These are phyloP conservation scores for Leccinum pellstonianum DNA, from an alignment of 768 basidiomycete species.

Conservation along the genomic window DNA sequence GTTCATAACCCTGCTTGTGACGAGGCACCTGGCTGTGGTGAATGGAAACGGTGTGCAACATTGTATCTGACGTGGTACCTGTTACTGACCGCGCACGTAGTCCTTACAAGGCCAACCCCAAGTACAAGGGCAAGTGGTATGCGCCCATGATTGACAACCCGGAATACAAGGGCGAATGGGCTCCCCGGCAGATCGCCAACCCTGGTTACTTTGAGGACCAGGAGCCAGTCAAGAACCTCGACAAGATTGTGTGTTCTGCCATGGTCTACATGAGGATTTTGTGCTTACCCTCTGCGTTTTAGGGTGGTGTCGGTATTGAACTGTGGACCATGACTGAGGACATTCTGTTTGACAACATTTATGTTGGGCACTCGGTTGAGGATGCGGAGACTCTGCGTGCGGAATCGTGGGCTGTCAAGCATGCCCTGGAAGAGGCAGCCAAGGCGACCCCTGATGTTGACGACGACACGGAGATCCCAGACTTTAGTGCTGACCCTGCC, in stretches of 20 bases:
- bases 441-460: slow-evolving; percentile 48
- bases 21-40: slow-evolving; percentile 90
- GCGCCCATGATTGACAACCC: slow-evolving; percentile 96
- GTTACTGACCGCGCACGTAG: slow-evolving; percentile 34
- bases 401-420: slow-evolving; percentile 93
- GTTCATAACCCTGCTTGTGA: slow-evolving; percentile 89
- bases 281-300: slow-evolving; percentile 3
- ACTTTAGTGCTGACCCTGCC: slow-evolving; percentile 73
- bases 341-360: slow-evolving; percentile 92
- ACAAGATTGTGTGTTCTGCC: slow-evolving; percentile 68
- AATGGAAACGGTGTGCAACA: slow-evolving; percentile 72
- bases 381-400: slow-evolving; percentile 82
- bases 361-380: slow-evolving; percentile 83
- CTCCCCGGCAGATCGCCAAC: slow-evolving; percentile 88
- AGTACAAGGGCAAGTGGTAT: slow-evolving; percentile 98
- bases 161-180: slow-evolving; percentile 94
- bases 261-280: no score
- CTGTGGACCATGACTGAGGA: slow-evolving; percentile 99
- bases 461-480: slow-evolving; percentile 39
- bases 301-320: slow-evolving; percentile 96
- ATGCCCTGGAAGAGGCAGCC: slow-evolving; percentile 65
- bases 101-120: slow-evolving; percentile 87
- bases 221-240: slow-evolving; percentile 75
- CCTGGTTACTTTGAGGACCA: slow-evolving; percentile 88
- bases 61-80: not conserved